Evolutionary conservation across 2,329 filamentous ascomycete genomes (phyloP).

Genomic region (Mycosphaerelloides madeirae): DNA sequence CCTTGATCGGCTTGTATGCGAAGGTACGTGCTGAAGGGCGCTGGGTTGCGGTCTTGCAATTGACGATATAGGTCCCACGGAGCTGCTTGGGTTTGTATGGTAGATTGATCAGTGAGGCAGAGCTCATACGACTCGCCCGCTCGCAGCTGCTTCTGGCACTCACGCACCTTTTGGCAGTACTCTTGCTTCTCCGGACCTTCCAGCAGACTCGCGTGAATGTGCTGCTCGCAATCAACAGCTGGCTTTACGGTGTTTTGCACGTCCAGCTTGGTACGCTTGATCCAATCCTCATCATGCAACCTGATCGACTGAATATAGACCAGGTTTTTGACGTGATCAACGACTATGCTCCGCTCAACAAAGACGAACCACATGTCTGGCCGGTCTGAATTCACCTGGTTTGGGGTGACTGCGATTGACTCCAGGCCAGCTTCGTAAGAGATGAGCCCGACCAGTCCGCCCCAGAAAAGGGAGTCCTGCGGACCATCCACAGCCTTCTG

Average conservation of each 20-base stretch:
- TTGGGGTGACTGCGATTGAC: conserved; percentile 49
- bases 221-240: not conserved
- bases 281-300: conserved; percentile 36
- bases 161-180: conserved; percentile 64
- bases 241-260: not conserved
- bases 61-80: conserved; percentile 68
- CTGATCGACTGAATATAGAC: conserved; percentile 66
- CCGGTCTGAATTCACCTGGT: conserved; percentile 37
- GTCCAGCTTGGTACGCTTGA: conserved; percentile 5
- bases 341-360: conserved; percentile 69
- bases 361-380: conserved; percentile 74
- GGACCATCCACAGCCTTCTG: conserved; percentile 33
- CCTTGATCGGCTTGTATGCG: conserved; percentile 51
- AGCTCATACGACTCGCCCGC: conserved; percentile 82
- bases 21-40: conserved; percentile 80
- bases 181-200: conserved; percentile 23
- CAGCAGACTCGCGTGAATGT: conserved; percentile 10
- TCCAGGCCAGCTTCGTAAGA: conserved; percentile 77
- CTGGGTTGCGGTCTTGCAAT: conserved; percentile 67
- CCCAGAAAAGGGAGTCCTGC: conserved; percentile 60
- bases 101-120: conserved; percentile 73
- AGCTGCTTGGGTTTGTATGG: conserved; percentile 43
- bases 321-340: conserved; percentile 63
- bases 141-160: conserved; percentile 66
- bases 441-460: conserved; percentile 77